Percentiles rank a stretch among this genome's conserved stretches.
These are phyloP conservation scores for Podila minutissima DNA, from an alignment of 192 early-diverging fungal genomes.

Conservation along the genomic window DNA sequence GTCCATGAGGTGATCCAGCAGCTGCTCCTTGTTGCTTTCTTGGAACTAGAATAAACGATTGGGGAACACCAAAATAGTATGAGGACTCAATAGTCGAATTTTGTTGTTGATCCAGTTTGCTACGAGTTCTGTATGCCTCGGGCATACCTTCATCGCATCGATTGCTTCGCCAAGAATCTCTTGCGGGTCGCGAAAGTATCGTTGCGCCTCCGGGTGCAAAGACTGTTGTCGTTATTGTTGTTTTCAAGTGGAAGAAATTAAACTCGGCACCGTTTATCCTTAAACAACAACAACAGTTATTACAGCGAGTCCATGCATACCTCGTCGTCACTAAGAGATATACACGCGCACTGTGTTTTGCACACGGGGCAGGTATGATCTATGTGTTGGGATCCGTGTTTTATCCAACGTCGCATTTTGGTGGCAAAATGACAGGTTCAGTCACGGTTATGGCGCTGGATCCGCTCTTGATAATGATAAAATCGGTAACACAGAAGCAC, in stretches of 20 bases:
- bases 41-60: constrained; percentile 21
- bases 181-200: constrained; percentile 15
- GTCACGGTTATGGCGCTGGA: not conserved
- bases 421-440: not conserved
- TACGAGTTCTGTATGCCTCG: no score
- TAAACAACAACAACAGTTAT: not conserved
- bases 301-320: constrained; percentile 2
- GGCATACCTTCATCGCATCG: constrained; percentile 29
- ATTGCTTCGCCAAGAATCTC: constrained; percentile 6
- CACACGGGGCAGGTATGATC: constrained; percentile 22
- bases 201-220: constrained; percentile 18
- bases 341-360: constrained; percentile 24
- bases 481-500: not conserved
- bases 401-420: not conserved
- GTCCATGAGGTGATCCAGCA: constrained; percentile 17
- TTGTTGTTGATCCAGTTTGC: not conserved
- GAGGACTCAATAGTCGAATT: not conserved
- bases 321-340: constrained; percentile 2
- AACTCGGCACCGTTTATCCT: no score
- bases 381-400: not conserved
- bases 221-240: not conserved
- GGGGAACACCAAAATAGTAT: not conserved
- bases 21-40: constrained; percentile 18
- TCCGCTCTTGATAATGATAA: not conserved
- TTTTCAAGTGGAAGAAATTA: not conserved